These are phyloP conservation scores for Neopestalotiopsis clavispora DNA, from an alignment of 2,329 filamentous ascomycete species.

Conservation along the genomic window DNA sequence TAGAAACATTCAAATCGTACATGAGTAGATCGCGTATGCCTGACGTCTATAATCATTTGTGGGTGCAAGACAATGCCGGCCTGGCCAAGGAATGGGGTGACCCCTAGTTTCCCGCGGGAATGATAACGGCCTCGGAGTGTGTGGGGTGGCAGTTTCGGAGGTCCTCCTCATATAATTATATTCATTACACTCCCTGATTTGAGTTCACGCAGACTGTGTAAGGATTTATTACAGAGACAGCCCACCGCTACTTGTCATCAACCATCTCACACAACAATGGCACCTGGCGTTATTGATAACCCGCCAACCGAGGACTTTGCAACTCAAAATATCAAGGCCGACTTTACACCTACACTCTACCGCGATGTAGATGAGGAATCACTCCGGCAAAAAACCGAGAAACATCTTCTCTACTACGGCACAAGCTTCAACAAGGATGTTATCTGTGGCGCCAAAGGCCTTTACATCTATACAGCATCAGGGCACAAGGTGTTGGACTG, in stretches of 20 bases:
- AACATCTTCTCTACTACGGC: slow-evolving; percentile 30
- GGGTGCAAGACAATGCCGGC: no score
- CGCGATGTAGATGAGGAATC: slow-evolving; percentile 4
- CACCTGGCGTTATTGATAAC: slow-evolving; percentile 1
- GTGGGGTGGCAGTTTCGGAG: background rate
- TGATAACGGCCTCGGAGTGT: background rate
- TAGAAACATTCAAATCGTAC: no score
- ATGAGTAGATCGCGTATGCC: no score
- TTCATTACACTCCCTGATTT: background rate
- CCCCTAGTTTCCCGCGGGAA: background rate
- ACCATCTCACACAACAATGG: background rate
- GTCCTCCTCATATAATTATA: background rate
- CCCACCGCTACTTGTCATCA: no score
- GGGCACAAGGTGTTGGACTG: slow-evolving; percentile 58
- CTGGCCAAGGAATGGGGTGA: background rate
- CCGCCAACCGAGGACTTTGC: background rate
- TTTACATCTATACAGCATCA: slow-evolving; percentile 50
- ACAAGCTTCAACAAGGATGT: slow-evolving; percentile 37
- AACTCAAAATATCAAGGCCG: background rate
- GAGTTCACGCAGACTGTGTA: no score
- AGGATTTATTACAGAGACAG: no score
- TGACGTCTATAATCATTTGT: no score
- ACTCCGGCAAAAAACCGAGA: background rate
- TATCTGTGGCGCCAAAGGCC: slow-evolving; percentile 47
- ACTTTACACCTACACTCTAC: background rate